Base-by-base conservation (phyloP, 1,284 basidiomycete species). In the Apiotrichum gamsii region DNA sequence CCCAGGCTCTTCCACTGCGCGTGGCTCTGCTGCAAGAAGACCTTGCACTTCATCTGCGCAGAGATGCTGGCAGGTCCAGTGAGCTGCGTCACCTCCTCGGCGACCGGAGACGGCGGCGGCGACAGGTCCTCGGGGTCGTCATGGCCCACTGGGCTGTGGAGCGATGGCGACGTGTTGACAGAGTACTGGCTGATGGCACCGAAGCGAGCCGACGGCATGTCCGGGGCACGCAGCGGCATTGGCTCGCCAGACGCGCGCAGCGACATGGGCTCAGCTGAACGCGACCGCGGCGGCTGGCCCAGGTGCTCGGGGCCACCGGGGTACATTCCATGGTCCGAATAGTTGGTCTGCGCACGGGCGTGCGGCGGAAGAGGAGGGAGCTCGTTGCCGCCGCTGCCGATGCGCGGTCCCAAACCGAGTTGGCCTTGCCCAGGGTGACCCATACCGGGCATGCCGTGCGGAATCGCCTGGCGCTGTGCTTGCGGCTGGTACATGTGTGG, bases 41-140 rank as follows among this genome's bases (percentile, higher is more conserved):
- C 84, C 72, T 98, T 97, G 80, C 94, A 97, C 69, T 94, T 93
- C 88, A 95, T 96, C 64, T 90, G 83, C n/a, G 88, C 90, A 4
- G 85, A 81, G 41, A 97, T 76, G 11, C 80, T 76, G 8, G 85
- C 78, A 1, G 88, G 87, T 1, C 84, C 87, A 15, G 77, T 70
- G 2, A 78, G 72, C 19, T 68, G 43, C 58, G 73, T 25, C 14
- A 72, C 69, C 62, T 84, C 81, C 53, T 68, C 62, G 38, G 81
- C 77, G 2, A 80, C 30, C 0, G 49, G 49, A 1, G 49, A 51
- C 5, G 39, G 21, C 8, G 49, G 49, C 9, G 49, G 49, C 21
- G 49, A 51, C 8, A 31, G 20, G 36, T 47, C 43, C 8, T 46
- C 39, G 9, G 23, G 30, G 5, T 20, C 11, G 18, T 24, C 32